Evolutionary conservation across 352 stramenopile genomes (phyloP), one percentile per base, ranked within the genome.

Genomic region (Albugo laibachii): DNA sequence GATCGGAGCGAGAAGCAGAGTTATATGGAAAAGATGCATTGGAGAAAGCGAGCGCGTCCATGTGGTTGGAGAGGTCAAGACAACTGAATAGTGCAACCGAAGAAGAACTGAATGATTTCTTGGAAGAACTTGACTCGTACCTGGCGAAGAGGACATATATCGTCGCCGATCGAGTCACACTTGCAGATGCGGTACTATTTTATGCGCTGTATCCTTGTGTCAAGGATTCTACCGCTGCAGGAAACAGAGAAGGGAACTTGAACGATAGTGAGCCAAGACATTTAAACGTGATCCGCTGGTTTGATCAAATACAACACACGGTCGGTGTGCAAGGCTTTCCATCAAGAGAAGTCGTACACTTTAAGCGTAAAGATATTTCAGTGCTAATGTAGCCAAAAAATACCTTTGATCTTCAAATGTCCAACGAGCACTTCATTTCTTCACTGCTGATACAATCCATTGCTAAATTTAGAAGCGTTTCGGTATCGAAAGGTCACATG

Each of bases 291-390:
- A 60, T 69, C 54, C 77, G 77, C 57, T 89, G 77, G 77, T 89
- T 89, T 49, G 71, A 89, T 61, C 77, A 89, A 59, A 54, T 89
- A 38, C 77, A 89, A 56, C 73, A 86, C 68, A 85, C 77, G 48
- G 74, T 62, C 41, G 77, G 77, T 53, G 71, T 89, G 42, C 74
- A 66, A 15, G 77, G 77, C 43, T 89, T 89, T 80, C 65, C 59
- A n/a, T 61, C 69, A 54, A 57, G 81, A 38, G 70, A 81, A 27
- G 50, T 89, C 50, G 37, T 89, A 47, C 56, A 71, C 38, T 37
- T 89, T 42, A 45, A 50, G 41, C 53, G 38, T 41, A 61, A 19
- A 31, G 24, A 3, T 31, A 31, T 31, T 31, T 31, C 24, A 31
- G 3, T 8, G 24, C 24, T 31, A 31, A 31, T 31, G 24, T 31